A percentile compares a stretch with the other conserved stretches of the same genome.
phyloP scores from a whole-genome alignment of 352 stramenopile species.

The Phytophthora uliginosa region DNA sequence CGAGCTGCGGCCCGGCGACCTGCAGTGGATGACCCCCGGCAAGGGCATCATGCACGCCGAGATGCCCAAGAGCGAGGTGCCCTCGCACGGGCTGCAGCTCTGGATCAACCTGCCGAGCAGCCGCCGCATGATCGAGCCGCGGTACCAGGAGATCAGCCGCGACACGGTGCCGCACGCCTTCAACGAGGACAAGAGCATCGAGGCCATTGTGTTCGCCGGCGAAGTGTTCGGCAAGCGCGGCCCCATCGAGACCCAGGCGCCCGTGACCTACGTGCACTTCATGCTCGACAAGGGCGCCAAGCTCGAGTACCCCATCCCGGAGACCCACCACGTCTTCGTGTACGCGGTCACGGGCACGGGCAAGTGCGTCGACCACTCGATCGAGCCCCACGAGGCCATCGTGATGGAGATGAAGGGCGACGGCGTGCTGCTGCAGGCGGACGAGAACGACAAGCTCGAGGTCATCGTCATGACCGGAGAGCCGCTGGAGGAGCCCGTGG shows the following conservation, averaged over 20 bases:
- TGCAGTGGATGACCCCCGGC: slow-evolving; percentile 69
- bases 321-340: slow-evolving; percentile 53
- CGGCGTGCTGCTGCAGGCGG: slow-evolving; percentile 48
- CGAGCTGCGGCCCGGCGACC: slow-evolving; percentile 48
- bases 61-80: slow-evolving; percentile 47
- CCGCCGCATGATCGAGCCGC: slow-evolving; percentile 52
- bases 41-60: slow-evolving; percentile 64
- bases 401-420: slow-evolving; percentile 67
- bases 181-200: slow-evolving; percentile 50
- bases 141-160: slow-evolving; percentile 66
- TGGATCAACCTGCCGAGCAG: slow-evolving; percentile 60
- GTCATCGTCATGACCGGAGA: slow-evolving; percentile 65
- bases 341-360: slow-evolving; percentile 49
- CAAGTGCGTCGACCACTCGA: slow-evolving; percentile 26
- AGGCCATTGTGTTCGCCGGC: slow-evolving; percentile 64
- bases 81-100: slow-evolving; percentile 52
- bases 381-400: slow-evolving; percentile 56
- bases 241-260: slow-evolving; percentile 52
- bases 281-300: slow-evolving; percentile 41
- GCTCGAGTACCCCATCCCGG: slow-evolving; percentile 54
- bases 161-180: slow-evolving; percentile 54
- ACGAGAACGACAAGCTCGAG: slow-evolving; percentile 45
- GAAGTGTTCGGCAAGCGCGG: slow-evolving; percentile 53
- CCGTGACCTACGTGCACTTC: slow-evolving; percentile 68
- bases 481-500: slow-evolving; percentile 66